These are phyloP conservation scores for Chiua sp. DNA, from an alignment of 1,284 basidiomycete genomes.

Conservation along the genomic window DNA sequence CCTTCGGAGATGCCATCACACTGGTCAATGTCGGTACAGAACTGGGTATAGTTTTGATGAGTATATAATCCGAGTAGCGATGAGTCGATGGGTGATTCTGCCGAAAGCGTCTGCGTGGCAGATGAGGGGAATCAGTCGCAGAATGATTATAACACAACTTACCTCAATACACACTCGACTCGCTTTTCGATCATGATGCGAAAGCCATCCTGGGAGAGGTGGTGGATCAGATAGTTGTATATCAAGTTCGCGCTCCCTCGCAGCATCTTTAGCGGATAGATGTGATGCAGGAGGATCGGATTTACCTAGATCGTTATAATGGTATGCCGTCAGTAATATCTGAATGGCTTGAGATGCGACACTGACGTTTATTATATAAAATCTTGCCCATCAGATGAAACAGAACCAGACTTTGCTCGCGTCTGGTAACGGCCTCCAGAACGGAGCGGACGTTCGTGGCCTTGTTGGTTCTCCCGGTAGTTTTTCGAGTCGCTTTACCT, in stretches of 20 bases:
- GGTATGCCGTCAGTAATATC: conserved; percentile 12
- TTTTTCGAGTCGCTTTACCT: conserved; percentile 39
- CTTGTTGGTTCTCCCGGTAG: conserved; percentile 6
- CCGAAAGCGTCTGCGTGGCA: conserved; percentile 67
- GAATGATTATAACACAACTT: conserved; percentile 29
- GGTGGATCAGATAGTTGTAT: conserved; percentile 53
- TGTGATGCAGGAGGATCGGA: conserved; percentile 64
- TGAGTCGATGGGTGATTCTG: conserved; percentile 90
- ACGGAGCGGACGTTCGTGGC: conserved; percentile 38
- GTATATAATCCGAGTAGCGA: conserved; percentile 90
- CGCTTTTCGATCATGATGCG: conserved; percentile 69
- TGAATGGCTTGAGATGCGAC: background rate
- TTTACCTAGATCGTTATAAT: conserved; percentile 66
- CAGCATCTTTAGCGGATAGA: conserved; percentile 58
- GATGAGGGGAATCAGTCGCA: background rate
- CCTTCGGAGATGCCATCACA: conserved; percentile 75
- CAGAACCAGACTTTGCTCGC: conserved; percentile 87
- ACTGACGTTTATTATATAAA: conserved; percentile 90
- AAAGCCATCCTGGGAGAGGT: conserved; percentile 56
- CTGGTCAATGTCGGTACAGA: conserved; percentile 81
- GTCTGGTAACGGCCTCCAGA: conserved; percentile 74
- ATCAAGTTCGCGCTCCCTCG: conserved; percentile 63
- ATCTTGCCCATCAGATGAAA: conserved; percentile 96
- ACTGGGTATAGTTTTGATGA: conserved; percentile 92
- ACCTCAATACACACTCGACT: conserved; percentile 88